Conservation (phyloP, 345 rosid species). For the Corchorus capsularis region DNA sequence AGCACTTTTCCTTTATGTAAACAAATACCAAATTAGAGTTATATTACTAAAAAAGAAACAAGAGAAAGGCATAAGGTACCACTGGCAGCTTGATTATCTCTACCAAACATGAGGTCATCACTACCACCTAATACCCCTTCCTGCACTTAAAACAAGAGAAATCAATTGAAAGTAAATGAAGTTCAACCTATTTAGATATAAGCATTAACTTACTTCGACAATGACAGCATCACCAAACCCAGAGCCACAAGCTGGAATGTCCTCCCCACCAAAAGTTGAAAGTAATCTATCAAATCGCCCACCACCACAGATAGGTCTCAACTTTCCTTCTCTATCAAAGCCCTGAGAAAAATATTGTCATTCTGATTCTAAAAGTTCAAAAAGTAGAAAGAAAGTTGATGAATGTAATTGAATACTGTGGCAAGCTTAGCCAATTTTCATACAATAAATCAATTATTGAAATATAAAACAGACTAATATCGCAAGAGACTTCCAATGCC, state of each 20-base stretch:
- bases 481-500: background rate
- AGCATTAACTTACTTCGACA: slow-evolving; percentile 65
- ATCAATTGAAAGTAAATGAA: background rate
- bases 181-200: background rate
- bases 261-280: slow-evolving; percentile 92
- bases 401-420: background rate
- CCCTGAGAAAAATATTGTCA: slow-evolving; percentile 48
- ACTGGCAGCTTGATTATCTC: slow-evolving; percentile 26
- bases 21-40: slow-evolving; percentile 5
- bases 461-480: background rate
- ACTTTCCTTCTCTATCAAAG: slow-evolving; percentile 78
- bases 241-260: no score
- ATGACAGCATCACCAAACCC: no score
- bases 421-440: background rate
- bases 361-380: background rate
- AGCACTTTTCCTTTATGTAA: slow-evolving; percentile 37
- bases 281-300: slow-evolving; percentile 84
- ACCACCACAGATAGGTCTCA: slow-evolving; percentile 96
- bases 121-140: slow-evolving; percentile 45
- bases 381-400: background rate
- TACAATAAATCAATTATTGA: background rate
- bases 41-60: background rate
- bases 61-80: slow-evolving; percentile 39
- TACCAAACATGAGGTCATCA: slow-evolving; percentile 25
- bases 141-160: slow-evolving; percentile 38